These are phyloP conservation scores for Suillus sp. DNA, from an alignment of 768 basidiomycete species.

Conservation along the genomic window DNA sequence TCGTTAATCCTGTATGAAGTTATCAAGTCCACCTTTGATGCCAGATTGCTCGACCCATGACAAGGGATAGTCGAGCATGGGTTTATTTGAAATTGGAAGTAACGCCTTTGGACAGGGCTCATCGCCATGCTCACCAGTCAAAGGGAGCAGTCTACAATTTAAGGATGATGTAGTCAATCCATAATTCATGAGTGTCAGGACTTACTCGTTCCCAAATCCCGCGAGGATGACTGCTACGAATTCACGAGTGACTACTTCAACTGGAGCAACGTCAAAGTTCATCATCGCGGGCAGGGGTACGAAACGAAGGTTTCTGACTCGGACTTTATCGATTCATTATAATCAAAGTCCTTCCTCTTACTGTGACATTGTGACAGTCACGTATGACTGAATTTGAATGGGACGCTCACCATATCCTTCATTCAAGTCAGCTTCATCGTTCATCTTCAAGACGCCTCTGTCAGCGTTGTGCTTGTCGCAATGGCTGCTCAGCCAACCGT, in stretches of 20 bases:
- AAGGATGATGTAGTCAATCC: conserved; percentile 19
- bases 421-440: neutral
- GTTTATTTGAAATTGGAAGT: conserved; percentile 84
- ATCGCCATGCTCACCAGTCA: conserved; percentile 79
- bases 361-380: conserved; percentile 6
- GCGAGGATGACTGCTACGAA: conserved; percentile 88
- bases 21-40: conserved; percentile 59
- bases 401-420: neutral
- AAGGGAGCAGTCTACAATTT: conserved; percentile 60
- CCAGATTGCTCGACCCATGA: conserved; percentile 88
- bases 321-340: neutral
- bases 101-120: conserved; percentile 85
- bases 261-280: conserved; percentile 63
- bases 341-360: neutral
- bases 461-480: conserved; percentile 3
- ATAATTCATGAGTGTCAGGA: conserved; percentile 1
- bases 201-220: conserved; percentile 91
- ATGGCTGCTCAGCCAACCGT: conserved; percentile 57
- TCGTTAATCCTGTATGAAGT: conserved; percentile 11
- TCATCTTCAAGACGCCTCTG: neutral
- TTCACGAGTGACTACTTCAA: conserved; percentile 62
- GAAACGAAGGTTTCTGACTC: neutral
- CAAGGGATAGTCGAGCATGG: conserved; percentile 82
- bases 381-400: neutral
- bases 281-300: conserved; percentile 34